A percentile compares a stretch with the other conserved stretches of the same genome.
phyloP scores from a whole-genome alignment of 345 rosid species.

The Brassica juncea region DNA sequence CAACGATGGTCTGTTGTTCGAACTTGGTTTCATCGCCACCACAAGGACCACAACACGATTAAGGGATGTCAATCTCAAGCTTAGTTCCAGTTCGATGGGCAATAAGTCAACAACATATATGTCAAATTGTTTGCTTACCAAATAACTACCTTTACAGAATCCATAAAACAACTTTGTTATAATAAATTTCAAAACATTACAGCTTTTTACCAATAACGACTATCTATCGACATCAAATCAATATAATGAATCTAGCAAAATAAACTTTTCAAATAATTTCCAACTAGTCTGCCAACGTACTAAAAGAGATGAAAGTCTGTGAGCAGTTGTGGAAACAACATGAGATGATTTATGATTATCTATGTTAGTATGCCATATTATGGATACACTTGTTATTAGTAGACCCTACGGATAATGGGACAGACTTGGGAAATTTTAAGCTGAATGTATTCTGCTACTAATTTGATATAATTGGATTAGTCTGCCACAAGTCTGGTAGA shows the following conservation, averaged over 20 bases:
- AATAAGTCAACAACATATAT: neutral
- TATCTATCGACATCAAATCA: slow-evolving; percentile 10
- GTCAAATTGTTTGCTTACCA: slow-evolving; percentile 33
- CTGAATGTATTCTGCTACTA: neutral
- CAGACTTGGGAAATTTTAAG: no score
- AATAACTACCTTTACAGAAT: slow-evolving; percentile 6
- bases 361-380: neutral
- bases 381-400: neutral
- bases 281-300: neutral
- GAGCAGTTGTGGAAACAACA: neutral
- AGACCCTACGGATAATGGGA: no score
- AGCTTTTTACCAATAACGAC: neutral
- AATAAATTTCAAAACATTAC: neutral
- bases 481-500: neutral
- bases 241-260: neutral
- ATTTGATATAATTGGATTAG: neutral
- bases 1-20: neutral
- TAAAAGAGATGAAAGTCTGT: neutral
- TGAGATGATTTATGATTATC: neutral
- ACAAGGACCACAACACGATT: neutral
- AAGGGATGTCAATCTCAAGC: slow-evolving; percentile 15
- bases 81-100: neutral
- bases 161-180: neutral
- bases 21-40: slow-evolving; percentile 1
- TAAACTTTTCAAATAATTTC: neutral